Base-by-base conservation (phyloP, 2,329 filamentous ascomycete genomes). In the Fonsecaea erecta region DNA sequence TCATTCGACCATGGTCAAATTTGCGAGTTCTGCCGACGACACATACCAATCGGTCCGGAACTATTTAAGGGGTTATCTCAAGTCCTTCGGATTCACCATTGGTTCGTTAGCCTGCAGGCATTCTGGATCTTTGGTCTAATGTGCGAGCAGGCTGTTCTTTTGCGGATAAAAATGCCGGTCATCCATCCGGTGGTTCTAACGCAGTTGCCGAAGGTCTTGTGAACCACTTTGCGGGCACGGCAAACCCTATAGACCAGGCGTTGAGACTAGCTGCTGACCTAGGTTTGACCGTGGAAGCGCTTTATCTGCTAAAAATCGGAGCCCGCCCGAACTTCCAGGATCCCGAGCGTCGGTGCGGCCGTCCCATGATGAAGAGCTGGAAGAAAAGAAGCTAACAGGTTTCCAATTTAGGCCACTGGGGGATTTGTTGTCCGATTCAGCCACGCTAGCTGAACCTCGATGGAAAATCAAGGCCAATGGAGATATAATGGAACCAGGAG, bases 1-100 rank as follows among this genome's bases (percentile, higher is more conserved):
- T 48, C 43, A 48, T 48, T 48, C 43, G 9, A 48, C 43, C 18
- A 48, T 48, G 6, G 43, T 48, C 43, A 48, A 48, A 48, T 48
- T 48, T 24, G 12, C 43, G 9, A 48, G 18, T 48, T 12, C 43
- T 11, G 43, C 43, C 21, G 21, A 48, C 21, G 21, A 48, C 43
- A 48, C 43, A 5, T 48, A 48, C 21, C 43, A 48, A 11, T 11
- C 43, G 18, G 43, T 48, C 18, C 43, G 43, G 18, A 48, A 21
- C 43, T 12, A 11, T 11, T 48, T 48, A 21, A 48, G 18, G 21
- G 9, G 21, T 48, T 48, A 48, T 24, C 43, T 48, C 43, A 9
- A 48, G 18, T 48, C 43, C 3, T 9, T 48, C 9, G 43, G 43
- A 12, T 11, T 9, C 43, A 48, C 1, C 7, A 48, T 12, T 3